phyloP scores from a whole-genome alignment of 306 rosid species.

The Mimosa pudica region DNA sequence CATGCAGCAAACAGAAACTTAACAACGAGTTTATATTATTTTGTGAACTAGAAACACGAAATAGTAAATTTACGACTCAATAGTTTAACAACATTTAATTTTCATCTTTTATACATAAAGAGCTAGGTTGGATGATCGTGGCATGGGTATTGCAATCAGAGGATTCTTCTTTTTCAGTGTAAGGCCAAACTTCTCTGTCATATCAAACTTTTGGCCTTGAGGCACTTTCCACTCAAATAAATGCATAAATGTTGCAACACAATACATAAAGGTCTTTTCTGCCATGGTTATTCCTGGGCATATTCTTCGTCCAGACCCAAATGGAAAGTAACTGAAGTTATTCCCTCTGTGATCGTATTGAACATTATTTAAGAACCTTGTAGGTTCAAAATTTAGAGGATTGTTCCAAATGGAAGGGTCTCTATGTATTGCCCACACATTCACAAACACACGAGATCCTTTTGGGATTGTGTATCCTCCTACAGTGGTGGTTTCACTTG shows the following conservation, averaged over 20 bases:
- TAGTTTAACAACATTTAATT: too few relatives aligned
- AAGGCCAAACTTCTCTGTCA: slow-evolving; percentile 55
- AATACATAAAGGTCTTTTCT: background rate
- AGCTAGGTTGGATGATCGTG: slow-evolving; percentile 46
- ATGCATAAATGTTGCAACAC: background rate
- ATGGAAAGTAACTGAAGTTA: slow-evolving; percentile 47
- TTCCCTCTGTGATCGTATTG: slow-evolving; percentile 59
- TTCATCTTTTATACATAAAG: slow-evolving; percentile 29
- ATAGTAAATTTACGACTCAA: too few relatives aligned
- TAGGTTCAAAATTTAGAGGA: slow-evolving; percentile 61
- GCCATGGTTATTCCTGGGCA: background rate
- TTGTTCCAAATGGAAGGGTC: slow-evolving; percentile 64
- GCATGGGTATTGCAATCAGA: slow-evolving; percentile 57
- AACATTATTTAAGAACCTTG: slow-evolving; percentile 48
- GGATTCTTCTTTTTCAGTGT: slow-evolving; percentile 58
- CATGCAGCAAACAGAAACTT: too few relatives aligned
- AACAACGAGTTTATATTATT: too few relatives aligned
- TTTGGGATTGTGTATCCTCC: slow-evolving; percentile 47
- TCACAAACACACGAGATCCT: background rate
- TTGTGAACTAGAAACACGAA: too few relatives aligned
- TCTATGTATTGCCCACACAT: slow-evolving; percentile 30
- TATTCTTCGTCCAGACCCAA: background rate
- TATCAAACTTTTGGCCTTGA: slow-evolving; percentile 45
- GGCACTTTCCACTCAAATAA: slow-evolving; percentile 47
- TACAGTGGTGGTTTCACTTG: slow-evolving; percentile 46